Evolutionary conservation across 805 yeast genomes (phyloP).

Genomic region (Wickerhamomyces mucosus): DNA sequence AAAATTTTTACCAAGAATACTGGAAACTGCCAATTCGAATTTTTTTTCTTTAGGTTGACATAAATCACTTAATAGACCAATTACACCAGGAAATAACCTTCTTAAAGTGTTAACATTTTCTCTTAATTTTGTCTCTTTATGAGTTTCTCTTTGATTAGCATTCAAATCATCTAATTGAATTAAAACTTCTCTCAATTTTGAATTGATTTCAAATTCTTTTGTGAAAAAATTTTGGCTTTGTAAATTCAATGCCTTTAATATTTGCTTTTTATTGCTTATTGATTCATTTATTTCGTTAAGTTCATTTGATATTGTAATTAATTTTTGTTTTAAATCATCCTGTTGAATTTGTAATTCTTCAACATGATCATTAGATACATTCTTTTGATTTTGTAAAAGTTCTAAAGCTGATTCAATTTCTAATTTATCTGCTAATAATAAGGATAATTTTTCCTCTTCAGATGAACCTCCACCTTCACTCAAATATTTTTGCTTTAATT

Average conservation of each 20-base stretch:
- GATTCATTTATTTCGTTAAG: conserved; percentile 24
- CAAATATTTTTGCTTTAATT: conserved; percentile 46
- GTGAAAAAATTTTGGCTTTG: conserved; percentile 27
- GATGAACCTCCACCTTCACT: conserved; percentile 48
- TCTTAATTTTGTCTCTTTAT: conserved; percentile 56
- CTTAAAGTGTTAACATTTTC: conserved; percentile 65
- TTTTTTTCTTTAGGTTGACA: conserved; percentile 68
- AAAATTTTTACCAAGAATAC: conserved; percentile 67
- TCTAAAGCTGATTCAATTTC: conserved; percentile 30
- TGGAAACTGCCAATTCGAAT: conserved; percentile 65
- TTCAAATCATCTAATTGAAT: conserved; percentile 59
- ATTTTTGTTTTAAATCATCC: conserved; percentile 19
- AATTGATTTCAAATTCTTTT: conserved; percentile 53
- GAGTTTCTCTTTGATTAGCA: conserved; percentile 69
- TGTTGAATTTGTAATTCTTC: conserved; percentile 25
- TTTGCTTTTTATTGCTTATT: conserved; percentile 29
- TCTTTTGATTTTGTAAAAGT: conserved; percentile 26
- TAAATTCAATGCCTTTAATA: conserved; percentile 31
- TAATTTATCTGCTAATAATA: conserved; percentile 33
- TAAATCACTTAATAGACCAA: conserved; percentile 71
- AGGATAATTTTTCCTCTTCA: conserved; percentile 40
- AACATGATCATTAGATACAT: conserved; percentile 26
- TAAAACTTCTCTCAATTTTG: conserved; percentile 51
- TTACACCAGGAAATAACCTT: conserved; percentile 75
- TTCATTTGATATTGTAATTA: conserved; percentile 13